Percentiles rank a stretch among this genome's conserved stretches.
Evolutionary conservation across 2,329 filamentous ascomycete species (phyloP).

Genomic region (Cladorrhinum sp.): DNA sequence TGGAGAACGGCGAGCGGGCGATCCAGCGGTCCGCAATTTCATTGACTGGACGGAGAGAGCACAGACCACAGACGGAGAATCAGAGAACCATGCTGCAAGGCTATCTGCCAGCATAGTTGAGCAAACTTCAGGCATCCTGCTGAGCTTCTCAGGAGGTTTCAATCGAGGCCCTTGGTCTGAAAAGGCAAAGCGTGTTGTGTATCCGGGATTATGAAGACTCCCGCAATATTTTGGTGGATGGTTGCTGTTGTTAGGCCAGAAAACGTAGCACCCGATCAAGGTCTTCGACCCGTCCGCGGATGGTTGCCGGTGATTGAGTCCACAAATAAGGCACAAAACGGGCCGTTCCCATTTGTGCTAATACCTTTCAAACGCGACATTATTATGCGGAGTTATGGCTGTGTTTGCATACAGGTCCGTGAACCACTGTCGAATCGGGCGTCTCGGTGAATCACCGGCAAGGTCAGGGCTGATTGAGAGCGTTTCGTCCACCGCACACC

Average conservation of each 20-base stretch:
- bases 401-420: background rate
- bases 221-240: background rate
- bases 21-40: slow-evolving; percentile 6
- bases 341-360: background rate
- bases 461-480: slow-evolving; percentile 1
- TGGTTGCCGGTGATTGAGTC: slow-evolving; percentile 11
- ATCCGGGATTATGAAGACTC: background rate
- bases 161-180: background rate
- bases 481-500: background rate
- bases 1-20: slow-evolving; percentile 1
- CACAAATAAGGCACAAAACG: slow-evolving; percentile 10
- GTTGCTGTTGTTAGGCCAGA: background rate
- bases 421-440: background rate
- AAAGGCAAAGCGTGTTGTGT: background rate
- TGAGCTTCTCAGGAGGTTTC: background rate
- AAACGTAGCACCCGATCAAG: slow-evolving; percentile 6
- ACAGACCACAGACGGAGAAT: background rate
- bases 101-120: background rate
- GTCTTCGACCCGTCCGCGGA: slow-evolving; percentile 10
- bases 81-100: background rate
- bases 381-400: background rate
- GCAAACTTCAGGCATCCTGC: background rate
- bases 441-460: background rate
- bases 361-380: background rate
- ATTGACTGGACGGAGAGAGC: background rate